These are phyloP conservation scores for Gossypium raimondii DNA, from an alignment of 345 rosid genomes.

Conservation along the genomic window DNA sequence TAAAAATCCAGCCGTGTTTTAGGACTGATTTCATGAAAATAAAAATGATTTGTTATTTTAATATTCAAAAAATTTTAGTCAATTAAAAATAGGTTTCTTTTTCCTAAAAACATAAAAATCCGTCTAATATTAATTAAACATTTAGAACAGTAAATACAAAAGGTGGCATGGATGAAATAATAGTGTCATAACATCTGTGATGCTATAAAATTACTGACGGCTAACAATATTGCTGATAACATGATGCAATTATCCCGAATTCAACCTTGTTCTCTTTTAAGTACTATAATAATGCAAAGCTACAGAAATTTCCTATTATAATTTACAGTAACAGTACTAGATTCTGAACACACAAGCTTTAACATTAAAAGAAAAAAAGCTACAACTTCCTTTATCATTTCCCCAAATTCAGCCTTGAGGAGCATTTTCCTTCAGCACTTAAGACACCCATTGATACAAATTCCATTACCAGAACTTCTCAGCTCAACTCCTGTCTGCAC, in stretches of 20 bases:
- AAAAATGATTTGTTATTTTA: no score
- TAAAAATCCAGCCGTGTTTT: no score
- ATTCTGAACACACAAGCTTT: background rate
- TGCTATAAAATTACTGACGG: background rate
- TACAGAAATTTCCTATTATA: background rate
- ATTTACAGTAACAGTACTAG: background rate
- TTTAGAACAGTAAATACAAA: no score
- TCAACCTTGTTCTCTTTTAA: background rate
- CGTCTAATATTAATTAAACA: background rate
- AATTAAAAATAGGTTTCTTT: no score
- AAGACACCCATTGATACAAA: conserved; percentile 62
- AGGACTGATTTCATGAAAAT: no score
- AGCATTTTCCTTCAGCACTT: conserved; percentile 35
- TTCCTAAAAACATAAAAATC: no score
- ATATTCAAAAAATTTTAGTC: no score
- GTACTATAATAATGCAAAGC: background rate
- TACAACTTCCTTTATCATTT: background rate
- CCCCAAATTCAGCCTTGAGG: background rate
- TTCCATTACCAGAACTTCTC: conserved; percentile 50
- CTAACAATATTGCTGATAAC: background rate
- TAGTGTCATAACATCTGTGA: no score
- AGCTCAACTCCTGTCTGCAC: conserved; percentile 74
- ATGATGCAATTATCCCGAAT: background rate
- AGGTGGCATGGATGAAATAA: background rate
- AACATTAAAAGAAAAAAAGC: background rate